Evolutionary conservation across 164 flowering plant species (phyloP), one percentile per base, ranked within the genome.

Genomic region (Houttuynia cordata): DNA sequence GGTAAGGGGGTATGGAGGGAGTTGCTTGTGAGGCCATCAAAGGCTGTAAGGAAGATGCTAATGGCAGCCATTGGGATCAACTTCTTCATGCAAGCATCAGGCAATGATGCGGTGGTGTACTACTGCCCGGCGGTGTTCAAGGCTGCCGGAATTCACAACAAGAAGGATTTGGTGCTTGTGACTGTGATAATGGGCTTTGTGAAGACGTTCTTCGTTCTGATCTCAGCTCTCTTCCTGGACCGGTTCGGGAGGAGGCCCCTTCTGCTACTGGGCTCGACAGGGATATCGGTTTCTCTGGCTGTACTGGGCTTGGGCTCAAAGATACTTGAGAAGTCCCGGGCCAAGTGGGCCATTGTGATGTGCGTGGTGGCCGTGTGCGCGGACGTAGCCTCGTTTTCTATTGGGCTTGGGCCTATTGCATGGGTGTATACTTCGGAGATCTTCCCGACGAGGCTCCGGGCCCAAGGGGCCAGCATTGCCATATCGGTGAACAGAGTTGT

Each of bases 71-170:
- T 92, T 0, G 98, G 96, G 0, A 74, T 92, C 24, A 83, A 87
- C 63, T 86, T 91, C 79, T 91, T 91, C 80, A 82, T 83, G 96
- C 98, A 88, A 64, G 96, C 96, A 0, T 82, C 94, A 0, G 97
- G 97, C 1, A 88, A 83, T 57, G 96, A 87, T 50, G 96, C 96
- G 0, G 98, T 91, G 7, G 68, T 91, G 0, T 86, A 83, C 56
- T 91, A 91, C 76, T 68, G 76, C 30, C 95, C 95, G 14, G 79
- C 71, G 56, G 91, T 92, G 51, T 87, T 92, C 79, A 73, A 65
- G 37, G 69, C 71, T 0, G 93, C 96, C 13, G 98, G 96, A 18
- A 75, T 92, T 23, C 64, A 61, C 9, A 58, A 60, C 47, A 71
- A 63, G 59, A 70, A 62, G 22, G 30, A 65, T 13, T 78, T 82